phyloP scores from a whole-genome alignment of 169 alveolate genomes.

The Babesia microti region DNA sequence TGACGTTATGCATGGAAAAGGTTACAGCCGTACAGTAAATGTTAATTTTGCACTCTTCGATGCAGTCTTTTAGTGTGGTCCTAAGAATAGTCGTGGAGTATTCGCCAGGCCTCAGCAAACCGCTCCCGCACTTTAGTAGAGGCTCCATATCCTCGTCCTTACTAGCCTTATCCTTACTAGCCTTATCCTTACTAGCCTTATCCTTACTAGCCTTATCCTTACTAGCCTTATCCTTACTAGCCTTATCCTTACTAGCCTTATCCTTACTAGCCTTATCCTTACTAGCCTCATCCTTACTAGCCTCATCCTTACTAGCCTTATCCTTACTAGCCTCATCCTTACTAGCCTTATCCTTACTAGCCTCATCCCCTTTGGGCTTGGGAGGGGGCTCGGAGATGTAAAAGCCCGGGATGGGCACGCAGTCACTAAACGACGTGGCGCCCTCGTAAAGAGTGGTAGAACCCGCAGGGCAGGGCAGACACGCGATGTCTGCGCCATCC shows the following conservation, averaged over 20 bases:
- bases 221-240: slow-evolving; percentile 5
- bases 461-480: slow-evolving; percentile 57
- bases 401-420: slow-evolving; percentile 52
- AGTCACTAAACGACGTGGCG: slow-evolving; percentile 42
- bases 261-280: background rate
- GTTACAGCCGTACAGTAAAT: slow-evolving; percentile 46
- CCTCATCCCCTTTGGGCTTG: background rate
- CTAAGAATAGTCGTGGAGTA: slow-evolving; percentile 22
- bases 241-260: background rate
- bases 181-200: background rate
- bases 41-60: slow-evolving; percentile 36
- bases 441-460: slow-evolving; percentile 35
- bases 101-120: slow-evolving; percentile 6
- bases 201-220: background rate
- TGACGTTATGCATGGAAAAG: slow-evolving; percentile 3
- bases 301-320: background rate
- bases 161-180: background rate
- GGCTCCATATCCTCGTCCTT: background rate
- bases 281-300: background rate
- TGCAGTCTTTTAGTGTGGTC: slow-evolving; percentile 26
- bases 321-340: slow-evolving; percentile 2
- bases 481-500: slow-evolving; percentile 31
- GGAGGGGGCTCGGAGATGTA: slow-evolving; percentile 5
- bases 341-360: slow-evolving; percentile 8
- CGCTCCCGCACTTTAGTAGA: background rate